A percentile compares a stretch with the other conserved stretches of the same genome.
Evolutionary conservation across 106 monocot species (phyloP).

Genomic region (Iris macrosiphon): DNA sequence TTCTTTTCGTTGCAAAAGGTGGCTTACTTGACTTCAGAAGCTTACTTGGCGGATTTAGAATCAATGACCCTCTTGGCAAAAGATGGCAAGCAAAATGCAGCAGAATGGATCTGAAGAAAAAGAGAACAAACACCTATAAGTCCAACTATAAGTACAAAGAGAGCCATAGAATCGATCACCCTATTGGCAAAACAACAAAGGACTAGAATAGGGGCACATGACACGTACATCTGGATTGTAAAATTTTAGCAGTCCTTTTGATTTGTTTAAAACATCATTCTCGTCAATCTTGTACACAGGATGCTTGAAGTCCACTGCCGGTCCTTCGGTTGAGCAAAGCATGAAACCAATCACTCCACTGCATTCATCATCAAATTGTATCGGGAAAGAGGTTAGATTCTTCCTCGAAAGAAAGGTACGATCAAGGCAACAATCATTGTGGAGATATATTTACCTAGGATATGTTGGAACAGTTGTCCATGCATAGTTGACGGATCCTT

Average conservation of each 20-base stretch:
- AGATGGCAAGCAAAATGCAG: slow-evolving; percentile 86
- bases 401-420: neutral
- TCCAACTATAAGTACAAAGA: neutral
- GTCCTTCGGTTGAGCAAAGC: slow-evolving; percentile 97
- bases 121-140: neutral
- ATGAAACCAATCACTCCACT: slow-evolving; percentile 98
- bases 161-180: no score
- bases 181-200: neutral
- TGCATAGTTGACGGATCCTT: slow-evolving; percentile 94
- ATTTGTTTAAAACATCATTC: slow-evolving; percentile 23
- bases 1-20: no score
- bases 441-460: slow-evolving; percentile 41
- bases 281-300: slow-evolving; percentile 67
- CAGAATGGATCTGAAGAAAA: slow-evolving; percentile 71
- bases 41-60: slow-evolving; percentile 35
- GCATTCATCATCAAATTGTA: slow-evolving; percentile 7
- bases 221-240: slow-evolving; percentile 70
- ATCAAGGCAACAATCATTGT: neutral
- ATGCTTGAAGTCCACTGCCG: slow-evolving; percentile 59
- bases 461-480: slow-evolving; percentile 98
- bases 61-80: slow-evolving; percentile 80
- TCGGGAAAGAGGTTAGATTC: neutral
- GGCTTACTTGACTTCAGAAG: neutral
- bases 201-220: no score
- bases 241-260: slow-evolving; percentile 68